Conservation (phyloP, 768 basidiomycete species). For the Guyanaporus albipodus region DNA sequence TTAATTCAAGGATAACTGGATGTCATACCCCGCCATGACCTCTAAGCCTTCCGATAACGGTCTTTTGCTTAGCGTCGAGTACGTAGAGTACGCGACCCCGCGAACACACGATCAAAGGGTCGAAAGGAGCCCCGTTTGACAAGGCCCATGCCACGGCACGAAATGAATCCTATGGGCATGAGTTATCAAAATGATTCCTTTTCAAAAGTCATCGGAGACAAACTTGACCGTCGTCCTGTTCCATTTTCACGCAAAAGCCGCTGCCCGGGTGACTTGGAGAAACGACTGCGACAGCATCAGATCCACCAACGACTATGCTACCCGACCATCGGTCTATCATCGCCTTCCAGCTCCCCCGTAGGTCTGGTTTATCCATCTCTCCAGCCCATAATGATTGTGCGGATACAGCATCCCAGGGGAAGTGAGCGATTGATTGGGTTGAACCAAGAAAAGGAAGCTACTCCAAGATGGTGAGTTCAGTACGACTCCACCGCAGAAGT, state of each 20-base stretch:
- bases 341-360: constrained; percentile 38
- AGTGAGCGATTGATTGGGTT: constrained; percentile 41
- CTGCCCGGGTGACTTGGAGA: constrained; percentile 20
- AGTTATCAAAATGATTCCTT: constrained; percentile 5
- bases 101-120: constrained; percentile 61
- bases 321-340: constrained; percentile 49
- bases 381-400: constrained; percentile 40
- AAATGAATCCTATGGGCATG: constrained; percentile 20
- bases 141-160: constrained; percentile 58
- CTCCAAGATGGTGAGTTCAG: constrained; percentile 9
- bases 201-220: constrained; percentile 1
- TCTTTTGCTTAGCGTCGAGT: constrained; percentile 41
- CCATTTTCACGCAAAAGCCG: constrained; percentile 35
- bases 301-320: constrained; percentile 47
- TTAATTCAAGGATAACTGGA: neutral
- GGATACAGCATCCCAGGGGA: constrained; percentile 38
- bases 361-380: constrained; percentile 28
- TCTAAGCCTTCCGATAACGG: constrained; percentile 47
- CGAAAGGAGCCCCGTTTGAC: constrained; percentile 37
- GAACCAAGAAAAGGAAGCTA: constrained; percentile 33
- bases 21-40: constrained; percentile 70
- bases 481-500: constrained; percentile 1
- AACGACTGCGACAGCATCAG: constrained; percentile 36
- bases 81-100: constrained; percentile 53
- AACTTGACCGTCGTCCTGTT: constrained; percentile 21